Evolutionary conservation across 306 rosid genomes (phyloP), one percentile per base, ranked within the genome.

Genomic region (Lablab purpureus): DNA sequence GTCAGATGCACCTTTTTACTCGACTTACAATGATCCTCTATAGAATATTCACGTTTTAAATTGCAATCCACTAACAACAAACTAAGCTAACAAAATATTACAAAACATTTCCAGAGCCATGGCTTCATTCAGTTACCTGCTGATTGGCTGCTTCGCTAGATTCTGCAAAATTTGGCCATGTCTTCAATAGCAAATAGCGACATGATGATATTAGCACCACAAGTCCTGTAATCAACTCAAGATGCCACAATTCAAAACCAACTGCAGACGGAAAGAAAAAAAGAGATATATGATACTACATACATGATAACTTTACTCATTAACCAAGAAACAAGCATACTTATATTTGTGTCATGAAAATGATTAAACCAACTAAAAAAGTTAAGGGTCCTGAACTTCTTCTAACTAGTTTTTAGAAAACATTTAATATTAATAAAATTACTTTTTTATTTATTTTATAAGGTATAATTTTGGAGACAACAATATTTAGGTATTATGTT

Each of bases 161-260:
- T 87, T 91, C 92, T 0, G 99, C 88, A 78, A 95, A 95, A 72
- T 93, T 90, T 68, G 93, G 85, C 99, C 99, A 95, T 28, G 84
- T 81, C 76, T 87, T 91, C 84, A 95, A 72, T 17, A 92, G 82
- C 40, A 95, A 73, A 85, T 79, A 91, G 47, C 96, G 97, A 78
- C 90, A 75, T 2, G 89, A 86, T 47, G 99, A 93, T 87, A 93
- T 81, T 70, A 90, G 65, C 23, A 91, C 73, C 22, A 95, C 96
- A 51, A 89, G 73, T 86, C 94, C 97, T 10, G 80, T 80, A 60
- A 95, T 89, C 91, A 95, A 86, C 99, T 91, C 89, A 85, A 95
- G 91, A 84, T 95, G 98, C 97, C 98, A 85, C 84, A 80, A 74
- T 90, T 95, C 98, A 76, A 92, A 95, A 85, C 84, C 90, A 91